Percentiles rank a stretch among this genome's conserved stretches.
phyloP scores from a whole-genome alignment of 495 filamentous ascomycete genomes.

The Barbatosphaeria neglecta region DNA sequence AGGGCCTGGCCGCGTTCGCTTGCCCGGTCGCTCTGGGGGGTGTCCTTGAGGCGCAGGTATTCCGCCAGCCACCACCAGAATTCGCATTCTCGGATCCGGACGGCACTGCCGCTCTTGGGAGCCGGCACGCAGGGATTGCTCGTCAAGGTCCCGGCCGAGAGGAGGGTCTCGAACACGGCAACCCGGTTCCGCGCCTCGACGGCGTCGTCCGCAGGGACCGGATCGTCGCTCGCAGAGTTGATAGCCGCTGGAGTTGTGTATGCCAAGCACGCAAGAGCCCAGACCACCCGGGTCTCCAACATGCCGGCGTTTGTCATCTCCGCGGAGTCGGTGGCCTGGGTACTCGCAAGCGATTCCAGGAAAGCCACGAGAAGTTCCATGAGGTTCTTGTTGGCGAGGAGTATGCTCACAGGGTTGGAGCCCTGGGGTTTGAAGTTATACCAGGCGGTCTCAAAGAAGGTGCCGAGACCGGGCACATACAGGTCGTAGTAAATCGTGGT shows the following conservation, averaged over 20 bases:
- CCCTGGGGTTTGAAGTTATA: constrained; percentile 43
- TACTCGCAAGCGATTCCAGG: constrained; percentile 30
- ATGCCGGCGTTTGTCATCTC: constrained; percentile 50
- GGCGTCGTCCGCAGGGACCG: constrained; percentile 33
- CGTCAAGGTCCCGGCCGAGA: constrained; percentile 55
- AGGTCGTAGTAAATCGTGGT: constrained; percentile 61
- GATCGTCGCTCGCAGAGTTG: constrained; percentile 1
- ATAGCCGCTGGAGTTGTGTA: constrained; percentile 11
- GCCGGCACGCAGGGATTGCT: constrained; percentile 43
- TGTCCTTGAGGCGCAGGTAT: constrained; percentile 57
- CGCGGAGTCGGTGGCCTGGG: constrained; percentile 39
- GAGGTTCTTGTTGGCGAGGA: constrained; percentile 47
- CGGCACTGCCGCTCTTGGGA: constrained; percentile 32
- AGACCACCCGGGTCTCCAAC: constrained; percentile 62
- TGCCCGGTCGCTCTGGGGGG: constrained; percentile 34
- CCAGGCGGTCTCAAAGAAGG: constrained; percentile 79
- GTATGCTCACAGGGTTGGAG: constrained; percentile 13
- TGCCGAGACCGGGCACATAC: constrained; percentile 66
- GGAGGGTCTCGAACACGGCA: constrained; percentile 60
- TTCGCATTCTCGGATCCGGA: constrained; percentile 51
- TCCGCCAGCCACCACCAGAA: constrained; percentile 72
- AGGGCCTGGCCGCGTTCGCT: constrained; percentile 54
- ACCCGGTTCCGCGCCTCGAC: constrained; percentile 53
- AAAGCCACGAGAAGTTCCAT: constrained; percentile 53
- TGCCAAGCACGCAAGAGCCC: constrained; percentile 44